Evolutionary conservation across 2,329 filamentous ascomycete genomes (phyloP).

Genomic region (Biscogniauxia sp.): DNA sequence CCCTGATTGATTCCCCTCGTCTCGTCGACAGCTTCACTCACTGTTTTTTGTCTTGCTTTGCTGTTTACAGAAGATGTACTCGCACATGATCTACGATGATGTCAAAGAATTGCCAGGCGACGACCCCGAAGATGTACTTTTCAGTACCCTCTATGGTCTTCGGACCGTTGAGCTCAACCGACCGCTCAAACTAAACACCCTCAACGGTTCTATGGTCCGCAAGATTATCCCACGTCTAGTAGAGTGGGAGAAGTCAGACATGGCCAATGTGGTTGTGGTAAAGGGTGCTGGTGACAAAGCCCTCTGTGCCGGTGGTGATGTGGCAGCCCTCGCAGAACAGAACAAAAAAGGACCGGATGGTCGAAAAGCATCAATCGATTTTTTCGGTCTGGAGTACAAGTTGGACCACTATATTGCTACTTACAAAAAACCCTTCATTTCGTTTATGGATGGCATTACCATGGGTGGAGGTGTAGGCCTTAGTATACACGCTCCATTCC

Average conservation of each 20-base stretch:
- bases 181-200: constrained; percentile 84
- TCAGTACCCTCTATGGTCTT: constrained; percentile 83
- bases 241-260: constrained; percentile 92
- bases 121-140: constrained; percentile 86
- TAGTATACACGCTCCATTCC: constrained; percentile 90
- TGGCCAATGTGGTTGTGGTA: constrained; percentile 89
- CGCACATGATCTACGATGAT: constrained; percentile 21
- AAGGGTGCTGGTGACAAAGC: constrained; percentile 84
- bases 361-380: constrained; percentile 72
- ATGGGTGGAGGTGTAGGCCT: constrained; percentile 98
- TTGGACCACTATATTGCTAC: constrained; percentile 94
- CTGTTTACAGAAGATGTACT: constrained; percentile 36
- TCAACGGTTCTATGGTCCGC: constrained; percentile 90
- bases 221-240: constrained; percentile 88
- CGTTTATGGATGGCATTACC: constrained; percentile 96
- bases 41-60: constrained; percentile 7
- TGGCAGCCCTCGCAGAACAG: constrained; percentile 70
- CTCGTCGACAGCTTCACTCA: constrained; percentile 4
- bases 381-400: constrained; percentile 94
- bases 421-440: constrained; percentile 87
- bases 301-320: constrained; percentile 92
- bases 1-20: neutral
- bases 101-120: constrained; percentile 63
- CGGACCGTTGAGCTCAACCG: constrained; percentile 93
- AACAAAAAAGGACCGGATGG: constrained; percentile 69